Percentiles rank a stretch among this genome's conserved stretches.
These are phyloP conservation scores for Solanum bulbocastanum DNA, from an alignment of 257 asterid species.

Conservation along the genomic window DNA sequence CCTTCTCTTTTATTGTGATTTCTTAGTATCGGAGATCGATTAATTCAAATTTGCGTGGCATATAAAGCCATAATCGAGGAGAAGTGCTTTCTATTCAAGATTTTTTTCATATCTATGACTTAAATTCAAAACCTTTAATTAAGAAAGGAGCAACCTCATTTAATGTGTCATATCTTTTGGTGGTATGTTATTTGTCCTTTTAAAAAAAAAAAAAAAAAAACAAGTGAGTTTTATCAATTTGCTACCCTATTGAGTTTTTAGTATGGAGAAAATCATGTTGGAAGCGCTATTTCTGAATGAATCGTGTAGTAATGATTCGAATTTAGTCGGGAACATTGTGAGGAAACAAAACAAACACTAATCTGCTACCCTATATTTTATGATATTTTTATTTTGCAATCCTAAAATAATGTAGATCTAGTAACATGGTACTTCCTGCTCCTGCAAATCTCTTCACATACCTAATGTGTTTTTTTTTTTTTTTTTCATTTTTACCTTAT, in stretches of 20 bases:
- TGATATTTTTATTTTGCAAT: background rate
- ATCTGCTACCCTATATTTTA: background rate
- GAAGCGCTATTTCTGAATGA: too few species aligned
- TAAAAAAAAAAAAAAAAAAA: too few species aligned
- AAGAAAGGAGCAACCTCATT: too few species aligned
- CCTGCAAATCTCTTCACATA: background rate
- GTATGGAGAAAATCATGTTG: too few species aligned
- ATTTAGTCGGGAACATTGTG: too few species aligned
- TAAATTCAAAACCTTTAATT: background rate
- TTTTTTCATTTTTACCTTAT: too few species aligned
- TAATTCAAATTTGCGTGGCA: accelerated
- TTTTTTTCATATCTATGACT: background rate
- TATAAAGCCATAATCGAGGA: accelerated
- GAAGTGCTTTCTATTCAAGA: background rate
- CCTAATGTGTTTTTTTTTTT: background rate
- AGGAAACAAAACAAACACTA: too few species aligned
- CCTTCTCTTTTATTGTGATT: background rate
- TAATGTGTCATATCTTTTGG: background rate
- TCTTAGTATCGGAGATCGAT: accelerated
- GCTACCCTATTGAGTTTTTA: background rate
- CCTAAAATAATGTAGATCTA: background rate
- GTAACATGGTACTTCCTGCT: background rate
- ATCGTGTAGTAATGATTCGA: too few species aligned
- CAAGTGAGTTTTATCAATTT: background rate
- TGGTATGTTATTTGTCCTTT: background rate